Base-by-base conservation (phyloP, 805 yeast genomes). In the Myxozyma geophila region DNA sequence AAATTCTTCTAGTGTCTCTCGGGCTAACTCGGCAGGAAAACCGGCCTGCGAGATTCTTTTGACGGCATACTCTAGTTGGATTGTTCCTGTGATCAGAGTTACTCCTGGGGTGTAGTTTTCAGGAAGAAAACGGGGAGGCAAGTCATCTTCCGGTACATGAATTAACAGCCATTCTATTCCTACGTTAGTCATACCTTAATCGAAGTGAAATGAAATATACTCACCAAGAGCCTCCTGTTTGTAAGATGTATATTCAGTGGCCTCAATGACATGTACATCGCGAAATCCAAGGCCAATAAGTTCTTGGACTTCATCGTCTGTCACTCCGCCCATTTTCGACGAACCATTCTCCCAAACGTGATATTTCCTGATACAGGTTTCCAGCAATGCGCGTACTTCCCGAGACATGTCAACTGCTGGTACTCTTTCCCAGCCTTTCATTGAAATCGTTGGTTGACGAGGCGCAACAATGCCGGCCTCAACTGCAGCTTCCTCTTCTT, bases 81-180 rank as follows among this genome's bases (percentile, higher is more conserved):
- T 71, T 3, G 87, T 77, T 15, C 69, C 68, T n/a, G 83, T 77
- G 7, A 74, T 71, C 0, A 77, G 73, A 2, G 74, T 67, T 23
- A 71, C 70, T 2, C 76, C 76, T 0, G 72, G 65, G 10, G 60
- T 63, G 53, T 71, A 66, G 13, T 74, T 68, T 15, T 76, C 76
- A 3, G 71, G 71, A 54, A 71, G 58, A 56, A 79, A 79, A 41
- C 68, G 58, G 21, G 68, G 62, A 1, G 99, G 99, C 39, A 93
- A 78, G 71, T 93, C 99, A 72, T 92, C 98, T 67, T 95, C 98
- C 0, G 98, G 98, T 2, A 93, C 84, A 71, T 93, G 95, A 68
- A 92, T 87, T 10, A 93, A 76, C 19, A 93, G 81, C 93, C 95
- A 89, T 65, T 87, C 90, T 49, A 58, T 35, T 19, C 17, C 41